Base-by-base conservation (phyloP, 768 basidiomycete species). In the Chalciporus sphaerocephalus region DNA sequence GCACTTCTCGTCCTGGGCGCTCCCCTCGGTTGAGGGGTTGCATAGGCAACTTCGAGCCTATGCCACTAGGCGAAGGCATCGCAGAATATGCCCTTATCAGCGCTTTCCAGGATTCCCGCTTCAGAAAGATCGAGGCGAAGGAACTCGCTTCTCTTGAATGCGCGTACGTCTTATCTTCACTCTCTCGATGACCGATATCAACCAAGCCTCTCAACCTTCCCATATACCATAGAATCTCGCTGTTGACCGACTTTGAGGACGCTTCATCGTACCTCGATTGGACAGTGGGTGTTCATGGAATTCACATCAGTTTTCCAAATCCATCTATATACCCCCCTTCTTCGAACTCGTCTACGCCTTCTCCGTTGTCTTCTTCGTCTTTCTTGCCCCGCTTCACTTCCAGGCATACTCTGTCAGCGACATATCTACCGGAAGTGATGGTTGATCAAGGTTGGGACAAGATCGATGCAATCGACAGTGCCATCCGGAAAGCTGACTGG, bases 401-500 rank as follows among this genome's bases (percentile, higher is more conserved):
- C 50, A 81, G 72, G 60, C 79, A 79, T 52, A 71, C 75, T 1
- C 83, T 94, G 56, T 78, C 82, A 10, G 93, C 94, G 7, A 93
- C 91, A 0, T 99, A 94, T 68, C 76, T 99, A 10, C 96, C 96
- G 5, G 85, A 97, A 44, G 87, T 99, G 48, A 86, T 90, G 34
- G 79, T 85, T 0, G 90, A 92, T 28, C 95, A 98, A 66, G 93
- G 91, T 6, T 99, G 96, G 96, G 80, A 83, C 50, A 87, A 87
- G 75, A 71, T 85, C 47, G 88, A 96, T 65, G 85, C 95, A 6
- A 69, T 99, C 30, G 85, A 94, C 55, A 92, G 85, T 56, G 92
- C 93, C 22, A 92, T 98, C 52, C 79, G 81, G 51, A 99, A 99
- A 68, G 90, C 94, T 4, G 96, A 93, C 3, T 98, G 87, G 86